Conservation (phyloP, 495 filamentous ascomycete species). For the Penicillium herquei region DNA sequence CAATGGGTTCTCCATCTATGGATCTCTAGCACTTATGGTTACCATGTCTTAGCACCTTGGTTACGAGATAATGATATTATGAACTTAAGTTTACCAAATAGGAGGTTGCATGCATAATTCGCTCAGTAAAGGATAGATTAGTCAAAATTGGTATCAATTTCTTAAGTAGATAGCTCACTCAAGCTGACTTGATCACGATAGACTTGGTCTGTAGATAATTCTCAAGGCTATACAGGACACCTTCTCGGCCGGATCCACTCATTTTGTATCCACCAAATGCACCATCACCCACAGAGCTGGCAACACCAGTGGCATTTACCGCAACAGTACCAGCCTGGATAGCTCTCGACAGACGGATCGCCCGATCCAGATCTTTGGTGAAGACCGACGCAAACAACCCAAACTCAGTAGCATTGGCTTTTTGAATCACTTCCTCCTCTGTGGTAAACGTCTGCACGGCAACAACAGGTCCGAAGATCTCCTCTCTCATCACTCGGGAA, state of each 20-base stretch:
- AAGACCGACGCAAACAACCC: conserved; percentile 82
- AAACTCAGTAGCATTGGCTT: conserved; percentile 82
- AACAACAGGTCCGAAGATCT: conserved; percentile 87
- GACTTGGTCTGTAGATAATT: conserved; percentile 48
- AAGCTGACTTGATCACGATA: conserved; percentile 30
- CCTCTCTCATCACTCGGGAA: conserved; percentile 64
- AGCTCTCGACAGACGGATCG: conserved; percentile 30
- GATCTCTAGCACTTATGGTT: background rate
- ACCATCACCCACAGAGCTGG: conserved; percentile 51
- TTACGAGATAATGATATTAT: too few relatives aligned
- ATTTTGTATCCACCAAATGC: conserved; percentile 92
- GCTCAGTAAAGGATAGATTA: background rate
- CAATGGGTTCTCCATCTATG: background rate
- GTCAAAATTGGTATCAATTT: background rate
- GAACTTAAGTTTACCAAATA: too few relatives aligned
- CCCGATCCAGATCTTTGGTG: conserved; percentile 68
- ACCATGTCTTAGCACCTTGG: background rate
- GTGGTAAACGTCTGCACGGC: conserved; percentile 75
- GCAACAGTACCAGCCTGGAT: conserved; percentile 66
- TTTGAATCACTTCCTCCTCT: conserved; percentile 73
- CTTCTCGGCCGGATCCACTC: conserved; percentile 81
- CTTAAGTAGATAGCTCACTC: background rate
- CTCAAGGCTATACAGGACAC: conserved; percentile 40
- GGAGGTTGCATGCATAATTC: background rate
- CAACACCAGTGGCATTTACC: conserved; percentile 74